Conservation (phyloP, 1,139 yeast genomes). For the Groenewaldozyma auringiensis region DNA sequence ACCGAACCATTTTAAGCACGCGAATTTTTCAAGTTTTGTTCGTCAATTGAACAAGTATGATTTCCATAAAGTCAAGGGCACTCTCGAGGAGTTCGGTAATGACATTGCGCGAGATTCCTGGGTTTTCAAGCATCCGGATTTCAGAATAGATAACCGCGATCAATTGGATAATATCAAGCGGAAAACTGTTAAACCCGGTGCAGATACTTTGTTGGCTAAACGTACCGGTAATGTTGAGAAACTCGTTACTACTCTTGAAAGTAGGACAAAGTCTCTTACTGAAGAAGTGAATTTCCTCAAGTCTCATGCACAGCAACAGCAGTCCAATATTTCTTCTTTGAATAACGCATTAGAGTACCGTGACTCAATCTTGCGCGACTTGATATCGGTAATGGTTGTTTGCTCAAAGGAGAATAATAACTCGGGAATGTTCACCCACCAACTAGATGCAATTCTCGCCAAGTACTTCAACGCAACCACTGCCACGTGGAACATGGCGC, state of each 20-base stretch:
- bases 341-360: background rate
- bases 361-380: background rate
- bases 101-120: conserved; percentile 69
- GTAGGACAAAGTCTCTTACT: background rate
- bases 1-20: conserved; percentile 88
- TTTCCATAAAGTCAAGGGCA: conserved; percentile 80
- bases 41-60: conserved; percentile 93
- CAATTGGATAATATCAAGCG: conserved; percentile 72
- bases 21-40: conserved; percentile 86
- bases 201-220: background rate
- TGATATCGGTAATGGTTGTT: background rate
- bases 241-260: background rate
- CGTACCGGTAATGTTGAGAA: background rate
- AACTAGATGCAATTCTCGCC: background rate
- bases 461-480: background rate
- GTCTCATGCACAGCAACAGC: background rate
- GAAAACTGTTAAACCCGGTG: conserved; percentile 39
- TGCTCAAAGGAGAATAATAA: background rate
- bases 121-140: conserved; percentile 93
- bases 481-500: background rate
- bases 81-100: conserved; percentile 13
- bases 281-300: background rate
- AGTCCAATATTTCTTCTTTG: background rate
- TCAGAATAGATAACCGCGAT: conserved; percentile 60
- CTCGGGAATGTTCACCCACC: background rate